Evolutionary conservation across 2,329 filamentous ascomycete genomes (phyloP), one percentile per base, ranked within the genome.

Genomic region (Leptographium radiaticola): DNA sequence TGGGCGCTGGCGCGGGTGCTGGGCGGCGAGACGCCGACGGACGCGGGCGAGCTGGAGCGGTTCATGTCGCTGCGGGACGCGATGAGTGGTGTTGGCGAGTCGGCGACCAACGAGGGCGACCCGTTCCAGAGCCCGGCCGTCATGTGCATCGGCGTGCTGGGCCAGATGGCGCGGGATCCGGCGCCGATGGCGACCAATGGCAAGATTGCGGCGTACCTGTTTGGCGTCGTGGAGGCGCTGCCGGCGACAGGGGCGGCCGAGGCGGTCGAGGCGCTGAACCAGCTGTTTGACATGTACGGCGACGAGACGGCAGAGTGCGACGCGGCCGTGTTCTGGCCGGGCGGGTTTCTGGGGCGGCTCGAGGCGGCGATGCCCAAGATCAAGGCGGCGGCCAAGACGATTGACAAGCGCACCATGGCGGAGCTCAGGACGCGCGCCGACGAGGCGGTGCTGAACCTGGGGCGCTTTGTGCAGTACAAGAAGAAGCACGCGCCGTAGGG

Each of bases 31-130:
- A 69, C 76, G 0, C 72, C 75, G 6, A 67, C 80, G 4, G 62
- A 70, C 42, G 69, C 70, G 36, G 73, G 72, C 49, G 80, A 84
- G 65, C 79, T 81, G 57, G 71, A 71, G 57, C 80, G 77, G 59
- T 84, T 86, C 67, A 82, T 86, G 61, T 70, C 80, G 12, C 71
- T 86, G 30, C 84, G 83, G 65, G 76, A 81, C 50, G 79, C 79
- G 25, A 56, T 57, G 59, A 6, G 25, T 5, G 25, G 25, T 25
- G 25, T 25, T 25, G 34, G 34, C 49, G 60, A 38, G 53, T 57
- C 18, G 62, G 66, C 42, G 2, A 66, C 72, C 38, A 62, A 62
- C 13, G 54, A 60, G 46, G 15, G 16, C 18, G 80, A 84, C 57
- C 77, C 79, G 33, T 81, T 84, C 67, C 79, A 81, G 64, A 71